Evolutionary conservation across 805 yeast species (phyloP), one percentile per base, ranked within the genome.

Genomic region (Candida hungchunana): DNA sequence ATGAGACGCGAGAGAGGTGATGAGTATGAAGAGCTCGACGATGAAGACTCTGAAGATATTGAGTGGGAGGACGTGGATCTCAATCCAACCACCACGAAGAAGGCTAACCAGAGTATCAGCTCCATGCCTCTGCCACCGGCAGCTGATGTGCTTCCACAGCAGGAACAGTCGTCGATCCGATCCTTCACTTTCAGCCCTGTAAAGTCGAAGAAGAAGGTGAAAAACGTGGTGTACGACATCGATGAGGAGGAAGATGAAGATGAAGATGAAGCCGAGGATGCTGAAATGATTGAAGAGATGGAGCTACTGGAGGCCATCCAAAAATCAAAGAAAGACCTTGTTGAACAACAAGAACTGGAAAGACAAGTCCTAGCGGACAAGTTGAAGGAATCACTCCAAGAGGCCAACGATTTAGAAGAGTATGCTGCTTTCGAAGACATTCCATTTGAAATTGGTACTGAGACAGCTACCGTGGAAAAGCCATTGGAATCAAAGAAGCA

Each of bases 61-160:
- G 88, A 79, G 27, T 79, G 84, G 79, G 89, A 83, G 48, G 94
- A 84, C 44, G 82, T 83, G 5, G 69, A 68, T 10, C 38, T 71
- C 7, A 56, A 59, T 20, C 39, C 50, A 1, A 48, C 49, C 28
- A 40, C 37, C 25, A 42, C 46, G 9, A 42, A 42, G 20, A 47
- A 51, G 28, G 59, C 58, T 32, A 66, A 65, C 44, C 66, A 58
- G 31, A 68, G 79, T 3, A 53, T 72, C 8, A 62, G 63, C 31
- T 59, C 69, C 2, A 52, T 67, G 16, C 59, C 67, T n/a, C 46
- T 67, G 28, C 65, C 71, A 4, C 60, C 49, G 4, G 50, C 44
- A 26, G 15, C 47, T 18, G 19, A 40, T 14, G 25, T 24, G 6
- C 45, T 45, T 5, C 34, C 43, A 14, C 45, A 30, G 11, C 42